A percentile compares a stretch with the other conserved stretches of the same genome.
Evolutionary conservation across 2,329 filamentous ascomycete species (phyloP).

Genomic region (Aspergillus spinulosporus): DNA sequence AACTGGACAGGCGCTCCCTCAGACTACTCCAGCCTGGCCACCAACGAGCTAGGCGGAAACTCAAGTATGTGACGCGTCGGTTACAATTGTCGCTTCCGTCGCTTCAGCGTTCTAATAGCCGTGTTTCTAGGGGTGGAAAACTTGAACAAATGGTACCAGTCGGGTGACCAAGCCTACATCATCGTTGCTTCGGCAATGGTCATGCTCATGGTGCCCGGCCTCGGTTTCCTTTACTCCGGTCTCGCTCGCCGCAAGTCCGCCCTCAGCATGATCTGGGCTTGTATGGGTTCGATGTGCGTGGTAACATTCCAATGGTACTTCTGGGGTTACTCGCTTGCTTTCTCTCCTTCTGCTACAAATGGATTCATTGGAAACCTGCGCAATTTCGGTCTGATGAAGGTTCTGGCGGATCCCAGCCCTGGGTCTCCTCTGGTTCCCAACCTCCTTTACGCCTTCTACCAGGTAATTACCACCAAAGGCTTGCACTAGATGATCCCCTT

Average conservation of each 20-base stretch:
- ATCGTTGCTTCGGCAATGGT: slow-evolving; percentile 89
- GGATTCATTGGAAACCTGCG: slow-evolving; percentile 88
- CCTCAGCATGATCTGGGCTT: slow-evolving; percentile 94
- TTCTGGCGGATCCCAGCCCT: slow-evolving; percentile 78
- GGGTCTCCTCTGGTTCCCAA: slow-evolving; percentile 86
- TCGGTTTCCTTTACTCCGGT: slow-evolving; percentile 96
- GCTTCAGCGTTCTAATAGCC: slow-evolving; percentile 3
- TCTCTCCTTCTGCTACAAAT: slow-evolving; percentile 77
- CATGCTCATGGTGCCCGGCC: slow-evolving; percentile 92
- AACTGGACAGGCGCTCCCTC: slow-evolving; percentile 51
- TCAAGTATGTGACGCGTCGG: slow-evolving; percentile 61
- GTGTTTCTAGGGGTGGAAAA: slow-evolving; percentile 68
- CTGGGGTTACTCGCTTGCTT: slow-evolving; percentile 96
- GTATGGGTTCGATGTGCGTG: slow-evolving; percentile 89
- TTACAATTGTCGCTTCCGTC: not conserved
- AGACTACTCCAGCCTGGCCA: slow-evolving; percentile 47
- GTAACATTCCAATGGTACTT: slow-evolving; percentile 99
- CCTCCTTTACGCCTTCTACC: slow-evolving; percentile 91
- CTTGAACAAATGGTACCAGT: slow-evolving; percentile 91
- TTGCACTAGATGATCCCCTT: not conserved
- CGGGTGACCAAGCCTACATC: slow-evolving; percentile 93
- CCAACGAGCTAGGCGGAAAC: slow-evolving; percentile 69
- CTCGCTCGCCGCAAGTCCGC: slow-evolving; percentile 97
- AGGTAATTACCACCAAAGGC: slow-evolving; percentile 52
- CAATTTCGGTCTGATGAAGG: slow-evolving; percentile 85